Percentiles rank a stretch among this genome's conserved stretches.
phyloP scores from a whole-genome alignment of 768 basidiomycete species.

The Suillus fuscotomentosus region DNA sequence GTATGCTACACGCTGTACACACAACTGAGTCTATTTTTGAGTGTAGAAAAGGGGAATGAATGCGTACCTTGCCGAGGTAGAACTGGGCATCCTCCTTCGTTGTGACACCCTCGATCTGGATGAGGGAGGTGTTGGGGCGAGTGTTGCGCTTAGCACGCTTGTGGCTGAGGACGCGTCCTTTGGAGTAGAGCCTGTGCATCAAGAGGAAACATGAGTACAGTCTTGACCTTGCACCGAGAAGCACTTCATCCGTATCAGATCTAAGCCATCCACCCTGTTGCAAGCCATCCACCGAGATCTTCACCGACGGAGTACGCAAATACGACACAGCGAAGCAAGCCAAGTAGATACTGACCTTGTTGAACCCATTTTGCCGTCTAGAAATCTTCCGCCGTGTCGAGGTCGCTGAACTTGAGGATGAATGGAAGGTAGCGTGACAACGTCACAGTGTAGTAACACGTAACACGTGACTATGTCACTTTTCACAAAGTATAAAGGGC shows the following conservation, averaged over 20 bases:
- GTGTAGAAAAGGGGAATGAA: not conserved
- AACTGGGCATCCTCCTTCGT: conserved; percentile 93
- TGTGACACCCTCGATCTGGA: conserved; percentile 96
- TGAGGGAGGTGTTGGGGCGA: conserved; percentile 91
- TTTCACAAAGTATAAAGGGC: not conserved
- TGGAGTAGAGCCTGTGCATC: conserved; percentile 78
- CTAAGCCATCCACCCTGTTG: conserved; percentile 1
- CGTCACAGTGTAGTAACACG: conserved; percentile 23
- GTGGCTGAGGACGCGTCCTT: conserved; percentile 97
- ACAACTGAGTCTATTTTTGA: conserved; percentile 5
- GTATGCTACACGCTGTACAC: conserved; percentile 83
- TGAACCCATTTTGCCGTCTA: conserved; percentile 67
- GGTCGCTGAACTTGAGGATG: conserved; percentile 22
- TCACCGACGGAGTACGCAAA: not conserved
- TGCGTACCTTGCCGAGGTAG: conserved; percentile 95
- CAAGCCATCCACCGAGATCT: conserved; percentile 16
- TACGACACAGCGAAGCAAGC: not conserved
- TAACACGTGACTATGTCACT: conserved; percentile 20
- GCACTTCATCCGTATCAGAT: conserved; percentile 10
- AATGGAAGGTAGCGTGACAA: conserved; percentile 20
- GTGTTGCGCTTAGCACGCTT: conserved; percentile 98
- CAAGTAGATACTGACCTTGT: conserved; percentile 60
- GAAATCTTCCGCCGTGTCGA: conserved; percentile 20
- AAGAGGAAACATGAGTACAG: conserved; percentile 4
- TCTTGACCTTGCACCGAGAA: conserved; percentile 7